phyloP scores from a whole-genome alignment of 257 asterid genomes.

The Solanum okadae region DNA sequence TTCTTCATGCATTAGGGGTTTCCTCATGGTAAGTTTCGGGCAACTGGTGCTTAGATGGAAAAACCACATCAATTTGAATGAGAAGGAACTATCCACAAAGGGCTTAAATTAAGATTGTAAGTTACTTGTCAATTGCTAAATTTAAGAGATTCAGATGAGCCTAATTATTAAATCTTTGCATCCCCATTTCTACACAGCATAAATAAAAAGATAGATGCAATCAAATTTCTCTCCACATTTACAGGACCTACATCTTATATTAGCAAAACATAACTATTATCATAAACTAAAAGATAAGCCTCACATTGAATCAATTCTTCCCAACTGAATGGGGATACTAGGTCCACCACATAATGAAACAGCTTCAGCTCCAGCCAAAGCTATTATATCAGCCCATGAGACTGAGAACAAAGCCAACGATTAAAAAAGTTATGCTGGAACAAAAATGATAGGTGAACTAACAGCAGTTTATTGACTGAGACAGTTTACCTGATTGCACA shows the following conservation, averaged over 20 bases:
- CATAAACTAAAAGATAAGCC: neutral
- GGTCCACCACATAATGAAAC: conserved; percentile 92
- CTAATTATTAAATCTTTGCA: neutral
- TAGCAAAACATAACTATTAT: neutral
- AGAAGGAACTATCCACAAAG: neutral
- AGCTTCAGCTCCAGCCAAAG: conserved; percentile 90
- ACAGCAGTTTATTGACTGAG: neutral
- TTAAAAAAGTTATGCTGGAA: neutral
- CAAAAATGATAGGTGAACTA: neutral
- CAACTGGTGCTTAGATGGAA: neutral
- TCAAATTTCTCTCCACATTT: neutral
- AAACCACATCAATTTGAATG: neutral
- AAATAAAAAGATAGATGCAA: neutral
- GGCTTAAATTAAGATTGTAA: neutral
- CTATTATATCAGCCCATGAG: conserved; percentile 92
- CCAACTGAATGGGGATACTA: conserved; percentile 50
- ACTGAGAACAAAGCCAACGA: conserved; percentile 30
- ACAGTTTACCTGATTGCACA: conserved; percentile 41
- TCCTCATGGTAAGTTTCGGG: neutral
- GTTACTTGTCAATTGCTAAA: neutral
- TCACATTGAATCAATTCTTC: conserved; percentile 74
- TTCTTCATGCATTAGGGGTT: neutral
- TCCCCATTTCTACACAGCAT: neutral
- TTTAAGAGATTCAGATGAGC: neutral
- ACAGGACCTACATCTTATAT: neutral